Evolutionary conservation across 2,329 filamentous ascomycete genomes (phyloP), one percentile per base, ranked within the genome.

Genomic region (Monosporascus cannonballus): DNA sequence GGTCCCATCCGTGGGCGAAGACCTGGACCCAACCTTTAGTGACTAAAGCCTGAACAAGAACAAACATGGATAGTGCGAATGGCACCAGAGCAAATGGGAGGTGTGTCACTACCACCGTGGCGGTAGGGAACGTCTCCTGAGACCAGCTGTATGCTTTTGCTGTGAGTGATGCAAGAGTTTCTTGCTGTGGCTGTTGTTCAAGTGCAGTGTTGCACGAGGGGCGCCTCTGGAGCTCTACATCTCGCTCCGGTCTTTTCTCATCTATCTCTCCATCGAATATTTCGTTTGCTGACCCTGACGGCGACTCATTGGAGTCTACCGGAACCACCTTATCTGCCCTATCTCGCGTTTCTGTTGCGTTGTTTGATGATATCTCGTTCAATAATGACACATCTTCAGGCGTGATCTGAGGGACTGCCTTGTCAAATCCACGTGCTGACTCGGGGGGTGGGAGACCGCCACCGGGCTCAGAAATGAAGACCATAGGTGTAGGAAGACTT

Each of bases 1-100:
- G 81, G 53, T 87, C 79, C 86, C 86, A 90, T 1, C 86, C 86
- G 49, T 87, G 75, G 0, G 86, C 86, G 59, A 90, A 90, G 0
- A 89, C 84, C 0, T 79, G 77, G 0, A 90, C 82, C 87, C 87
- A 90, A 11, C 87, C 86, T 57, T 87, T 89, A 0, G 83, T 88
- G 0, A 87, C 86, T 1, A 90, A 69, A 0, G 79, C 85, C 62
- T 90, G 86, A 0, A 90, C 86, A 0, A 90, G 76, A 9, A 90
- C 76, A 56, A 90, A 90, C 86, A 90, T 90, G 55, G 79, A 76
- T 52, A 90, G 83, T 0, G 86, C 83, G 60, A 90, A 90, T 0
- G 87, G 86, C 0, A 90, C 75, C 0, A 90, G 76, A 0, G 84
- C 77, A 50, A 86, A 80, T 0, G 87, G 87, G 2, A 90, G 72